Evolutionary conservation across 2,329 filamentous ascomycete genomes (phyloP).

Genomic region (Aquanectria penicillioides): DNA sequence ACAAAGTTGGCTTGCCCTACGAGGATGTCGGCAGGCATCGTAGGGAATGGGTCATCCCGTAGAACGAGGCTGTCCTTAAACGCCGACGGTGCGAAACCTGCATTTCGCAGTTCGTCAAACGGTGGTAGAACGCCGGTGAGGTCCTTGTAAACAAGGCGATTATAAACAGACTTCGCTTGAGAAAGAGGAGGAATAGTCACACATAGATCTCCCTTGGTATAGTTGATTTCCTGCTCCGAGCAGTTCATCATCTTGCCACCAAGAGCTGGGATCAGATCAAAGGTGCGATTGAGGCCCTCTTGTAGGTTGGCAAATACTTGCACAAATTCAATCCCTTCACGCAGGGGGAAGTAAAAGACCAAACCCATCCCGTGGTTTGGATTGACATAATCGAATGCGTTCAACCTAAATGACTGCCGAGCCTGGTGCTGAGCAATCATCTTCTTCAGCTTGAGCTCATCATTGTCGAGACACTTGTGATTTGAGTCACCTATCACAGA

Average conservation of each 20-base stretch:
- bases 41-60: conserved; percentile 30
- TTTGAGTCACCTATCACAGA: not conserved
- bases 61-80: conserved; percentile 43
- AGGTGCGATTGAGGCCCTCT: conserved; percentile 45
- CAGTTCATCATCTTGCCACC: conserved; percentile 47
- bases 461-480: not conserved
- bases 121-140: conserved; percentile 39
- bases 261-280: conserved; percentile 49
- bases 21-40: conserved; percentile 43
- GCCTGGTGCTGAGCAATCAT: conserved; percentile 36
- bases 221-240: conserved; percentile 40
- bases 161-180: not conserved
- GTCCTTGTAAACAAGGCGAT: conserved; percentile 39
- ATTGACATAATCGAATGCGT: conserved; percentile 47
- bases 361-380: conserved; percentile 45
- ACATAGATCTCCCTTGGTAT: conserved; percentile 34
- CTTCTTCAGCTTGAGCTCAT: conserved; percentile 49
- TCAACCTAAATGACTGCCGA: conserved; percentile 43
- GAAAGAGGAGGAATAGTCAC: conserved; percentile 32
- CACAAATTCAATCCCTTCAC: conserved; percentile 36
- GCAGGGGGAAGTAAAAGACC: conserved; percentile 48
- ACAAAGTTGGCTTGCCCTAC: conserved; percentile 46
- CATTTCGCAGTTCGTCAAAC: conserved; percentile 37
- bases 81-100: conserved; percentile 40
- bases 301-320: conserved; percentile 46